Evolutionary conservation across 108 stramenopile species (phyloP).

Genomic region (Pseudonitzschia multiseries): DNA sequence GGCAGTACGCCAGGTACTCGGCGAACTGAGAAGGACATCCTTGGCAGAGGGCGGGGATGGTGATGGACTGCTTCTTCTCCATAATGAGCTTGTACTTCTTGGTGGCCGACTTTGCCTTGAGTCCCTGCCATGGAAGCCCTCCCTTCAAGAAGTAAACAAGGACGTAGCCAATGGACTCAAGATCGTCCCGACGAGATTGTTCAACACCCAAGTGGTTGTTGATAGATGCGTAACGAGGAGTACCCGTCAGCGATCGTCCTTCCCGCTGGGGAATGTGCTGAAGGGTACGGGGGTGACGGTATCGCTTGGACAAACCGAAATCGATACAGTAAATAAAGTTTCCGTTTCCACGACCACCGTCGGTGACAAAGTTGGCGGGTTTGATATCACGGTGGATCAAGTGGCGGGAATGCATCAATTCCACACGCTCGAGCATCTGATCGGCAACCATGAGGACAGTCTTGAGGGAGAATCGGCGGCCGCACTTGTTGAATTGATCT

Average conservation of each 20-base stretch:
- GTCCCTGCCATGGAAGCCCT: constrained; percentile 98
- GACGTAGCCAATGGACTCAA: constrained; percentile 97
- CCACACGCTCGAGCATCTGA: constrained; percentile 97
- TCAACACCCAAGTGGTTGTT: constrained; percentile 99
- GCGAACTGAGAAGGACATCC: constrained; percentile 97
- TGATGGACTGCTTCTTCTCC: constrained; percentile 93
- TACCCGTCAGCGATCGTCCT: constrained; percentile 92
- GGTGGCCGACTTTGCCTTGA: constrained; percentile 94
- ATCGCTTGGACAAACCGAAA: constrained; percentile 96
- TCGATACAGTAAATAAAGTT: constrained; percentile 97
- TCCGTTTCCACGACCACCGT: constrained; percentile 76
- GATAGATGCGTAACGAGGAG: constrained; percentile 96
- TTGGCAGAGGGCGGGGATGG: constrained; percentile 93
- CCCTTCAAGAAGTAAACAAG: constrained; percentile 98
- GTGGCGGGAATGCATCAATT: constrained; percentile 96
- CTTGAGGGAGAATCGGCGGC: constrained; percentile 92
- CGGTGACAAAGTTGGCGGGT: constrained; percentile 97
- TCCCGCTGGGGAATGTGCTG: constrained; percentile 99
- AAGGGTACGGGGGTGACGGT: constrained; percentile 95
- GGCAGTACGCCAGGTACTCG: constrained; percentile 97
- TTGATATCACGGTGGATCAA: constrained; percentile 97
- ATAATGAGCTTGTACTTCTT: constrained; percentile 95
- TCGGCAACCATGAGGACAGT: constrained; percentile 97
- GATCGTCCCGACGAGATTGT: constrained; percentile 95
- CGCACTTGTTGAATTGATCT: constrained; percentile 98